Base-by-base conservation (phyloP, 177 flowering plant genomes). In the Tripterygium wilfordii region DNA sequence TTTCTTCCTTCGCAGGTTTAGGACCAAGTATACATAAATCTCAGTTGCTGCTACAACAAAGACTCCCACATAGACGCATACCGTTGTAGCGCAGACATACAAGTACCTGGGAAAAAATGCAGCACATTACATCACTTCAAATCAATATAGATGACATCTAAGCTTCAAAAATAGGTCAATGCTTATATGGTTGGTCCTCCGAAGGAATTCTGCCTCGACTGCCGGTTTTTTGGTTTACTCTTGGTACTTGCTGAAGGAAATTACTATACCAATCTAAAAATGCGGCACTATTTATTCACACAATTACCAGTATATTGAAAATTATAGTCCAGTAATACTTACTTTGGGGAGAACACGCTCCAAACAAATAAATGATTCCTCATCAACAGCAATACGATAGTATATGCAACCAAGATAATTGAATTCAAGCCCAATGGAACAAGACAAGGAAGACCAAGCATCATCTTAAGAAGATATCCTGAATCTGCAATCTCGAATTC, bases 271-370 rank as follows among this genome's bases (percentile, higher is more conserved):
- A n/a, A n/a, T n/a, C n/a, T n/a, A n/a, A n/a, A n/a, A n/a, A n/a
- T n/a, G n/a, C n/a, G n/a, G n/a, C n/a, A n/a, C n/a, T n/a, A n/a
- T 36, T 2, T 36, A 36, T 36, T 9, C 17, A 4, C 9, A 38
- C 12, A 18, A 5, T 38, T 38, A 6, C 4, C 12, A 8, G 9
- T 12, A 3, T 38, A 38, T 38, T 18, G 24, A 18, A 2, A 12
- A 38, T 22, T 0, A 4, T 13, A 18, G 40, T 28, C 14, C 14
- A 36, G 35, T 24, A 10, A 60, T 10, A 71, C 94, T 83, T 80
- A 92, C 98, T 92, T 88, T 5, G 98, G 98, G 29, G 98, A 92
- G 61, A 92, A 92, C 51, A 92, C 96, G 36, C 96, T 92, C 98
- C 98, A 92, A 31, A 88, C 68, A 52, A 92, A 92, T 27, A 92